Conservation (phyloP, 1,139 yeast genomes). For the Hansenula sp. region DNA sequence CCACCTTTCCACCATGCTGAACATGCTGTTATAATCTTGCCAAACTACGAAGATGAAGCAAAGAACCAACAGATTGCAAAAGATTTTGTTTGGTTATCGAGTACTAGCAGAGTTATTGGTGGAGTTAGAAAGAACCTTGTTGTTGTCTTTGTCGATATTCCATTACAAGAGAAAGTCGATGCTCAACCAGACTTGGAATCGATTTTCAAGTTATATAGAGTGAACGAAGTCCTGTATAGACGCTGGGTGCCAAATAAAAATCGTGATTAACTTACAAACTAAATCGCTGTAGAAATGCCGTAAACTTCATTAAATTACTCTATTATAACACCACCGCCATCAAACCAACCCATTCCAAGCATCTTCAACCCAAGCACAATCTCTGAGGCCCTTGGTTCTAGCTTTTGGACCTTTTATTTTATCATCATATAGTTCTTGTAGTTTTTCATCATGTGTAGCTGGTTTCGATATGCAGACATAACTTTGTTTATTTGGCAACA, state of each 20-base stretch:
- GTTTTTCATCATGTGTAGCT: conserved; percentile 38
- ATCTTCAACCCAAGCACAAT: conserved; percentile 72
- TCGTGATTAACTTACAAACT: conserved; percentile 46
- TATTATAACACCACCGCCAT: neutral
- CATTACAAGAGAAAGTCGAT: conserved; percentile 34
- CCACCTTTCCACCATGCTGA: conserved; percentile 97
- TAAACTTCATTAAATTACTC: conserved; percentile 1
- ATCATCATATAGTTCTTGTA: conserved; percentile 42
- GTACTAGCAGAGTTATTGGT: conserved; percentile 76
- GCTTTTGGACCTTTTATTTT: conserved; percentile 49
- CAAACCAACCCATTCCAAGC: conserved; percentile 44
- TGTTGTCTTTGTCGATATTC: conserved; percentile 59
- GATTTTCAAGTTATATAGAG: conserved; percentile 38
- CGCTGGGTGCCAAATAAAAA: conserved; percentile 86
- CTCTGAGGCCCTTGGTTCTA: conserved; percentile 53
- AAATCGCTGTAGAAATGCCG: neutral
- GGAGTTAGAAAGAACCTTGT: conserved; percentile 82
- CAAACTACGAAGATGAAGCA: conserved; percentile 30
- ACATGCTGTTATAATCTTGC: conserved; percentile 57
- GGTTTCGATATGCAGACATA: conserved; percentile 81
- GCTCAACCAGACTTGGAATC: conserved; percentile 26
- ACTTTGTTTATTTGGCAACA: conserved; percentile 59
- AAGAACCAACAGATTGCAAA: conserved; percentile 21
- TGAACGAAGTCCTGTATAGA: conserved; percentile 64
- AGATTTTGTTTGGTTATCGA: conserved; percentile 64